These are phyloP conservation scores for Alopecurus myosuroides DNA, from an alignment of 176 grass and related monocot genomes.

Conservation along the genomic window DNA sequence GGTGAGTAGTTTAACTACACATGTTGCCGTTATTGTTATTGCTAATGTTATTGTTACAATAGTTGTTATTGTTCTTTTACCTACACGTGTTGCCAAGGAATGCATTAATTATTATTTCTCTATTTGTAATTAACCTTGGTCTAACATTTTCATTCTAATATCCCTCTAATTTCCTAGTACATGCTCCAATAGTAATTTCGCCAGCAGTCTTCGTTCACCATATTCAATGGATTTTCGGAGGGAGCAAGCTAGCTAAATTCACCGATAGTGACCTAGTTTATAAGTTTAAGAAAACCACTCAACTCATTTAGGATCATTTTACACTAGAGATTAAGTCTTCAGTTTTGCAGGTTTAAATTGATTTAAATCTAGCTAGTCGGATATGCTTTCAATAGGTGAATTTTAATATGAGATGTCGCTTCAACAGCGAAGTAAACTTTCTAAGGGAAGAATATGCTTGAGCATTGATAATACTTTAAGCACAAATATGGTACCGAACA, in stretches of 20 bases:
- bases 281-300: background rate
- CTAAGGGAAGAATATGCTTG: too few relatives aligned
- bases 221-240: background rate
- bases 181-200: too few relatives aligned
- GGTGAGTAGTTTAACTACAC: too few relatives aligned
- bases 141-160: too few relatives aligned
- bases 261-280: background rate
- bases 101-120: too few relatives aligned
- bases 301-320: background rate
- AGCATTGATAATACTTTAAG: too few relatives aligned
- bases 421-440: background rate
- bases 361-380: background rate
- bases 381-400: background rate
- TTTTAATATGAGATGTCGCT: background rate
- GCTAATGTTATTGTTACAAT: background rate
- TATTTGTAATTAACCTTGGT: too few relatives aligned
- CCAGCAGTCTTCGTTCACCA: too few relatives aligned
- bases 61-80: background rate
- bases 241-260: background rate
- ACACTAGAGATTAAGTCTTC: background rate
- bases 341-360: background rate
- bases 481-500: too few relatives aligned
- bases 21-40: background rate
- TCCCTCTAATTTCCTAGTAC: too few relatives aligned
- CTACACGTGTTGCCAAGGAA: too few relatives aligned